Base-by-base conservation (phyloP, 352 stramenopile species). In the Globisporangium megalacanthum region DNA sequence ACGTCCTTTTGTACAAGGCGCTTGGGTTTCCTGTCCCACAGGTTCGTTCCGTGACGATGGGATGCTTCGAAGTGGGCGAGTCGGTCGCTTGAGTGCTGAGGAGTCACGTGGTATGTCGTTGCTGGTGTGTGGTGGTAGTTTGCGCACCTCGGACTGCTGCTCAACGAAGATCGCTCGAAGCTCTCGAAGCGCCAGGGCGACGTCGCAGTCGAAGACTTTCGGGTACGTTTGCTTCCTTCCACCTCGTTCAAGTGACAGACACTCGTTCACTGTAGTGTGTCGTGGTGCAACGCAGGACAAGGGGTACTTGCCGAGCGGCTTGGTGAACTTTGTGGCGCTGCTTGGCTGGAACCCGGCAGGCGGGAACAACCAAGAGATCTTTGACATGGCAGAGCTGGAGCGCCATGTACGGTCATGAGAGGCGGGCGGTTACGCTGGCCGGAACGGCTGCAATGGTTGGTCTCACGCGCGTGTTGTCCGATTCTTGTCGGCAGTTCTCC, bases 281-380 rank as follows among this genome's bases (percentile, higher is more conserved):
- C 1, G 7, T 50, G 46, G 35, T 36, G 46, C 9, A 11, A 22
- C n/a, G 15, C 66, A 94, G 75, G 75, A 97, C 52, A 96, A 98
- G 77, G 97, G 97, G 17, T 99, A 96, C 65, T 72, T 98, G 8
- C 86, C 96, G 13, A 94, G 92, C 64, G 95, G 95, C 0, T 93
- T 99, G 60, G 95, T 98, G 48, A 99, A 99, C 61, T 99, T 99
- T 61, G 83, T 99, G 9, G 92, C 96, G 14, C 72, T 99, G n/a
- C 85, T 99, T 17, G 96, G 96, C 15, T 99, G 96, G 96, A 99
- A 98, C 68, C 83, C 86, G 10, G 82, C 83, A 10, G 86, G 94
- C 52, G 96, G 95, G 20, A 98, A 97, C 49, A 97, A 98, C 49
- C 92, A 99, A 66, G 96, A 99, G 64, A 98, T 99, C 60, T 99